A percentile compares a stretch with the other conserved stretches of the same genome.
phyloP scores from a whole-genome alignment of 306 rosid species.

The Gastrolobium villosum region DNA sequence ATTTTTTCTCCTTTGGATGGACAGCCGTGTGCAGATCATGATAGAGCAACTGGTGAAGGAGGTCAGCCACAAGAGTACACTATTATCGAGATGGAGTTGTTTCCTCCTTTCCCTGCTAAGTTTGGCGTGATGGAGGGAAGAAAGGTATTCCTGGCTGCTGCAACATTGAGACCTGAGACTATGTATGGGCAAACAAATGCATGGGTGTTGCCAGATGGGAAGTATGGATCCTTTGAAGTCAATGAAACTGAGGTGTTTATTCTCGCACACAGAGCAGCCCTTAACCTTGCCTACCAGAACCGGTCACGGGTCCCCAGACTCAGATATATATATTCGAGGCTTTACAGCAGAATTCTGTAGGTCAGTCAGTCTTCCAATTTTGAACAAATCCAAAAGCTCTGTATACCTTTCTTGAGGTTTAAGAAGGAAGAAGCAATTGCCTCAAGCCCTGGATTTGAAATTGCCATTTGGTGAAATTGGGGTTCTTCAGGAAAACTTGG shows the following conservation, averaged over 20 bases:
- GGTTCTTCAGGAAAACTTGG: constrained; percentile 80
- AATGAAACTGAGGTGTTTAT: constrained; percentile 81
- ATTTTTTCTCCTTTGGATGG: constrained; percentile 90
- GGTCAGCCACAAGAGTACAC: constrained; percentile 98
- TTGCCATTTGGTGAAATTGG: constrained; percentile 86
- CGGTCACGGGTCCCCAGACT: constrained; percentile 68
- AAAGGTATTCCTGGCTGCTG: too few relatives aligned
- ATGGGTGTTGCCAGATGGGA: constrained; percentile 96
- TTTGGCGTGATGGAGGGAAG: too few relatives aligned
- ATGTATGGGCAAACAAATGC: constrained; percentile 99
- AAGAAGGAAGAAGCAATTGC: constrained; percentile 79
- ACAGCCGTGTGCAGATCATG: constrained; percentile 99
- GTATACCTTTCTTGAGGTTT: constrained; percentile 90
- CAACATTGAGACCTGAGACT: constrained; percentile 95
- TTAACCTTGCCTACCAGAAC: constrained; percentile 89
- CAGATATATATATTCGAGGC: constrained; percentile 72
- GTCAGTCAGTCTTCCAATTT: constrained; percentile 69
- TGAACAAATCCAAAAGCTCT: constrained; percentile 72
- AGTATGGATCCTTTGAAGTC: constrained; percentile 90
- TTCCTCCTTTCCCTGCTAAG: constrained; percentile 74
- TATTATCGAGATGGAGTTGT: constrained; percentile 86
- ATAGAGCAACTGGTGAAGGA: constrained; percentile 95
- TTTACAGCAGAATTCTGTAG: constrained; percentile 64
- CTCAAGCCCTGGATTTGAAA: constrained; percentile 78
- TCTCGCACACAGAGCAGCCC: constrained; percentile 81